Evolutionary conservation across 805 yeast genomes (phyloP).

Genomic region (Yarrowia sp.): DNA sequence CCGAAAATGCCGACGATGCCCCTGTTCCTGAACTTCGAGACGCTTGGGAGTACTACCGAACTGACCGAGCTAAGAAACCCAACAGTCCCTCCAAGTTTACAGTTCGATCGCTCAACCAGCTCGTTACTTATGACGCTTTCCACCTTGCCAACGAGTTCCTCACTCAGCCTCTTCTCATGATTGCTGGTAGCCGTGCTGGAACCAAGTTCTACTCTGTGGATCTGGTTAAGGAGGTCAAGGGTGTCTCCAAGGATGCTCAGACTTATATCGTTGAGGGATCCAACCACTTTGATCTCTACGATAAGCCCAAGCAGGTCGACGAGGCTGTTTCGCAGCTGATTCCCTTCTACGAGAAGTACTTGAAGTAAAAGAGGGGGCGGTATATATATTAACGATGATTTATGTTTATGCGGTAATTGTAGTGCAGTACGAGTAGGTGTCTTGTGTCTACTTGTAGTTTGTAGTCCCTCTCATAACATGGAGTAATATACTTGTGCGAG

Average conservation of each 20-base stretch:
- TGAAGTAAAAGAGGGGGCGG: not conserved
- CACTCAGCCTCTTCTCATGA: conserved; percentile 41
- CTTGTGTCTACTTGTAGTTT: no score
- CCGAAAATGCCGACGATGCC: conserved; percentile 12
- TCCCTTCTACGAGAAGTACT: conserved; percentile 10
- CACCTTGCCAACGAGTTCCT: conserved; percentile 28
- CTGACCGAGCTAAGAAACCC: conserved; percentile 37
- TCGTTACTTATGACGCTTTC: conserved; percentile 38
- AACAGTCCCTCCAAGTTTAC: conserved; percentile 7
- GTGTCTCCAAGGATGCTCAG: not conserved
- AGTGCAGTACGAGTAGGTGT: no score
- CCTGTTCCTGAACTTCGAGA: conserved; percentile 21
- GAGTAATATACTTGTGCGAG: no score
- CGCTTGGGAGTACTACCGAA: conserved; percentile 42
- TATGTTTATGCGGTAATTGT: no score
- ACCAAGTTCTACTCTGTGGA: conserved; percentile 1
- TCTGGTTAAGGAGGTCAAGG: conserved; percentile 12
- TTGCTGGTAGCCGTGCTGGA: conserved; percentile 35
- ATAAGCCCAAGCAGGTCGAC: conserved; percentile 28
- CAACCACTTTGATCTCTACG: conserved; percentile 41
- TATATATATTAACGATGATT: not conserved
- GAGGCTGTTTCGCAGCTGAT: conserved; percentile 13
- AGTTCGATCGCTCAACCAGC: conserved; percentile 10
- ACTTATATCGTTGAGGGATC: conserved; percentile 27
- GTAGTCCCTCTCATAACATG: no score